These are phyloP conservation scores for Hypoxylon trugodes DNA, from an alignment of 495 filamentous ascomycete species.

Conservation along the genomic window DNA sequence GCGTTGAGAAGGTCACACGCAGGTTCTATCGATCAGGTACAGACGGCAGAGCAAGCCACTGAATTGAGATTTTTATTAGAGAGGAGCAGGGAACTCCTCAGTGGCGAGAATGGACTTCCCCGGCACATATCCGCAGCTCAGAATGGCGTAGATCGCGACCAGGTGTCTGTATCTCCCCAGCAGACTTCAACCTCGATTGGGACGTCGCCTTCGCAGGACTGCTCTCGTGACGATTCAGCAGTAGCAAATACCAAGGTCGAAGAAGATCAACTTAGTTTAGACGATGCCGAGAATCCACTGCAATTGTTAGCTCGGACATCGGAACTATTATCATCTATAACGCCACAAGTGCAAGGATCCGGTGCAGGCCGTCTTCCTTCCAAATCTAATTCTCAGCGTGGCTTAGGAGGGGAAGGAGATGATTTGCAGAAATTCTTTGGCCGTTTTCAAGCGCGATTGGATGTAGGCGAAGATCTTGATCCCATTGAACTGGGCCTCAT, in stretches of 20 bases:
- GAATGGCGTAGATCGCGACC: slow-evolving; percentile 26
- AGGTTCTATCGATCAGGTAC: slow-evolving; percentile 52
- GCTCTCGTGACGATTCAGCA: slow-evolving; percentile 42
- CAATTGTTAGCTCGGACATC: slow-evolving; percentile 75
- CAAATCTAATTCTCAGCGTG: slow-evolving; percentile 26
- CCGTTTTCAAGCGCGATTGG: slow-evolving; percentile 65
- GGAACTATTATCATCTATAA: slow-evolving; percentile 68
- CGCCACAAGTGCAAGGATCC: slow-evolving; percentile 30
- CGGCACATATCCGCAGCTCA: slow-evolving; percentile 21
- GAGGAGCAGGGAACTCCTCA: slow-evolving; percentile 53
- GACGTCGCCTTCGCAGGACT: slow-evolving; percentile 36
- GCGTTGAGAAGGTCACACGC: slow-evolving; percentile 70
- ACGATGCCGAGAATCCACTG: slow-evolving; percentile 78
- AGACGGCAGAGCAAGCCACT: slow-evolving; percentile 63
- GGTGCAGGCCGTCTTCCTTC: slow-evolving; percentile 18
- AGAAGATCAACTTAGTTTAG: slow-evolving; percentile 65
- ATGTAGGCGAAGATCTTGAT: slow-evolving; percentile 69
- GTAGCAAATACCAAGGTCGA: slow-evolving; percentile 30
- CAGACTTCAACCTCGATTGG: slow-evolving; percentile 42
- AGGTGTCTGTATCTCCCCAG: slow-evolving; percentile 42
- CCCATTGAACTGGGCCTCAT: slow-evolving; percentile 73
- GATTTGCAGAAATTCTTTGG: slow-evolving; percentile 66
- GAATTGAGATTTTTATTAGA: slow-evolving; percentile 65
- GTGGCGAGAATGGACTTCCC: slow-evolving; percentile 30
- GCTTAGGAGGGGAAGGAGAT: slow-evolving; percentile 35